Evolutionary conservation across 1,284 basidiomycete genomes (phyloP), one percentile per base, ranked within the genome.

Genomic region (Lignosus rhinocerotis): DNA sequence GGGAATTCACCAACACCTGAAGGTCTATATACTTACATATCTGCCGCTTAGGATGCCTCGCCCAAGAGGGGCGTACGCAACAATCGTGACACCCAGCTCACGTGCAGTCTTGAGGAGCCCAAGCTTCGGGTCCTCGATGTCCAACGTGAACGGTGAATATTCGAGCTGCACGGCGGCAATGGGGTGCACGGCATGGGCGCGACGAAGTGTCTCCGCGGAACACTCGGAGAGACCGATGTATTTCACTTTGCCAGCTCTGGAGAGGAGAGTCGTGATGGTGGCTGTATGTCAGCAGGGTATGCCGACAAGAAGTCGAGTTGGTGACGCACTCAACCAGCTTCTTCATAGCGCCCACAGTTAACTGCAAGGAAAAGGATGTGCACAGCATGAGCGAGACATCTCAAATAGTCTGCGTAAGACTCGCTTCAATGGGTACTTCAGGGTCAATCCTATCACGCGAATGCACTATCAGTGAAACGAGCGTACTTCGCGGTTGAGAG

Each of bases 41-140:
- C 71, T 70, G 0, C 87, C 87, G 0, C 84, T 84, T 17, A 90
- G 66, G 47, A 91, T 66, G 0, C 81, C 81, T 3, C 74, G 65
- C 7, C 76, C 76, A 16, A 79, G 65, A 0, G 76, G 78, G 9
- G 73, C 73, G 62, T 80, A 82, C 8, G 78, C 78, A 9, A 78
- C 65, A 56, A 82, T 44, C 66, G 60, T 54, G 25, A 72, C 62
- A 6, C 69, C 71, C 21, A 74, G 68, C 60, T 73, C 70, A 5
- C 71, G 66, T 1, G 70, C 69, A 1, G 70, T 62, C 42, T 67
- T 61, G 10, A 74, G 62, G 9, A 76, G 44, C 5, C 65, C 70
- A 17, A 61, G 62, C 42, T 67, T 56, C 42, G 63, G 55, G 48
- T 65, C 62, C 55, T 75, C 74, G 49, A 75, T 72, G 51, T 72